These are phyloP conservation scores for Craspedostauros australis DNA, from an alignment of 108 stramenopile species.

Conservation along the genomic window DNA sequence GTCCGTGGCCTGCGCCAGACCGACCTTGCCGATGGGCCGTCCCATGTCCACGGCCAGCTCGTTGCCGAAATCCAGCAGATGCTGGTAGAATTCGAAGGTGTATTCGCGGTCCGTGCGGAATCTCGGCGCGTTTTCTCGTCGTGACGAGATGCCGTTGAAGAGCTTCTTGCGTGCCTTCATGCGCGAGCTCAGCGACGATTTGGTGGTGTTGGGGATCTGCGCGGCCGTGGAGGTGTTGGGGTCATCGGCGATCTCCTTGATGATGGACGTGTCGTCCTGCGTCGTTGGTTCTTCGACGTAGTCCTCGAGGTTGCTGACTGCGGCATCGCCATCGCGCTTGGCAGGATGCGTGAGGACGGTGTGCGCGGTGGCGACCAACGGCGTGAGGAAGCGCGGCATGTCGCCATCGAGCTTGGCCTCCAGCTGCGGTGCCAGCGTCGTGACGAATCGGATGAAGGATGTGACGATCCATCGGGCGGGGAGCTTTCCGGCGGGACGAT, in stretches of 20 bases:
- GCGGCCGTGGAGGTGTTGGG: conserved; percentile 3
- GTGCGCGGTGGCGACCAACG: conserved; percentile 56
- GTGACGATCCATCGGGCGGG: conserved; percentile 43
- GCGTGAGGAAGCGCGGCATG: conserved; percentile 48
- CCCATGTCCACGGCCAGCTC: conserved; percentile 39
- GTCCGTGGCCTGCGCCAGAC: conserved; percentile 26
- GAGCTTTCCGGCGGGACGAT: conserved; percentile 36
- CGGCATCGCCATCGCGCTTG: not conserved
- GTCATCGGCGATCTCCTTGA: conserved; percentile 11
- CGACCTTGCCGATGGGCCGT: conserved; percentile 42
- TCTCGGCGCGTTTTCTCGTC: conserved; percentile 7
- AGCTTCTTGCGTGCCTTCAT: conserved; percentile 30
- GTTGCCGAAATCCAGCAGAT: conserved; percentile 44
- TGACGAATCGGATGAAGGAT: conserved; percentile 33
- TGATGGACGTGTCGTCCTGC: conserved; percentile 16
- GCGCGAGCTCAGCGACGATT: conserved; percentile 15
- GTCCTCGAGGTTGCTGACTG: conserved; percentile 12
- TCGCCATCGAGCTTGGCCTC: conserved; percentile 48
- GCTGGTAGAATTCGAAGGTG: conserved; percentile 57
- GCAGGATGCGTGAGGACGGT: conserved; percentile 20
- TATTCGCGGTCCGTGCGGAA: conserved; percentile 33
- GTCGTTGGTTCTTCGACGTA: conserved; percentile 18
- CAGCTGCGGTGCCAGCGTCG: conserved; percentile 39
- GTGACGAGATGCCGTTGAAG: conserved; percentile 22
- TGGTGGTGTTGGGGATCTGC: conserved; percentile 11